Conservation (phyloP, 2,329 filamentous ascomycete species). For the Cadophora sp. region DNA sequence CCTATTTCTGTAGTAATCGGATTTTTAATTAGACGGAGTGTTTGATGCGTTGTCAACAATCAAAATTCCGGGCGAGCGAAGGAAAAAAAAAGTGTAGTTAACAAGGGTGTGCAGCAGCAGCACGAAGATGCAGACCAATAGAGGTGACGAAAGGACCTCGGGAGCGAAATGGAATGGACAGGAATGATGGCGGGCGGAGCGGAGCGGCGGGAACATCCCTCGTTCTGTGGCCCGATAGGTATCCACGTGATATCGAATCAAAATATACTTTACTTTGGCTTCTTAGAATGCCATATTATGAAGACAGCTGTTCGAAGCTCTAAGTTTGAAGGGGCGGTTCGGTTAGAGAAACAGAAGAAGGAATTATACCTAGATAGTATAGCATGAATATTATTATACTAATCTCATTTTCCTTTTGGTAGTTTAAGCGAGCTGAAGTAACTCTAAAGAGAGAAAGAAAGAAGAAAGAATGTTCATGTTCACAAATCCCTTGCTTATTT, state of each 20-base stretch:
- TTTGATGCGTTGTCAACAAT: constrained; percentile 28
- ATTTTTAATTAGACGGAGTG: constrained; percentile 15
- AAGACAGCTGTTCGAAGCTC: neutral
- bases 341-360: neutral
- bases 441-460: too few relatives aligned
- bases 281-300: neutral
- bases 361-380: neutral
- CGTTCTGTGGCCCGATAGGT: neutral
- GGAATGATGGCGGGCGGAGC: too few relatives aligned
- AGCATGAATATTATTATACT: neutral
- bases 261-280: neutral
- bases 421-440: neutral
- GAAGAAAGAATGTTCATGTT: neutral
- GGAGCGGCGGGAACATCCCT: too few relatives aligned
- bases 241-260: constrained; percentile 17
- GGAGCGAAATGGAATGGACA: neutral
- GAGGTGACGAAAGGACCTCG: neutral
- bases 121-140: neutral
- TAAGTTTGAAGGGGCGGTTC: too few relatives aligned
- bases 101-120: constrained; percentile 10
- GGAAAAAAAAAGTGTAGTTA: constrained; percentile 5
- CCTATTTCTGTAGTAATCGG: neutral
- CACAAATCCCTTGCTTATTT: neutral
- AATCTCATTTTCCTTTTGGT: neutral
- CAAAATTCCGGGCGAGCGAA: neutral